Conservation (phyloP, 1,284 basidiomycete species). For the Leccinum subrobustum region DNA sequence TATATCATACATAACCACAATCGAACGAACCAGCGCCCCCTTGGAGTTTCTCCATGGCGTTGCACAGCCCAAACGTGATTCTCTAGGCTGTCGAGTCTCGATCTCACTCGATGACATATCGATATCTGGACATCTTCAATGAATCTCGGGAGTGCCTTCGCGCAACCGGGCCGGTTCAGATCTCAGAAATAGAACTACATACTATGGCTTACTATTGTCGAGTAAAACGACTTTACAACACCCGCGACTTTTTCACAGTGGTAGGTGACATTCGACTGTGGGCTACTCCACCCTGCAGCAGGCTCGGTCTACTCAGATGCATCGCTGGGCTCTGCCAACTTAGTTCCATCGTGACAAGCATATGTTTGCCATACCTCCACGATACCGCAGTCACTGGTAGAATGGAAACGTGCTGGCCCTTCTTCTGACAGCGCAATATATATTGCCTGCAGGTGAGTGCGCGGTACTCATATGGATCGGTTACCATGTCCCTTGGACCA, state of each 20-base stretch:
- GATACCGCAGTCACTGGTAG: not conserved
- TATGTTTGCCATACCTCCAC: not conserved
- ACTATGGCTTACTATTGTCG: not conserved
- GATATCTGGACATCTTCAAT: not conserved
- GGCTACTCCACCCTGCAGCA: not conserved
- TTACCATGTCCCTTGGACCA: slow-evolving; percentile 10
- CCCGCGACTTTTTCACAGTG: not conserved
- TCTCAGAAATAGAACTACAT: not conserved
- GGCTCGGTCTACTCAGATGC: not conserved
- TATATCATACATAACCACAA: not conserved
- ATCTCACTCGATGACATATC: slow-evolving; percentile 5
- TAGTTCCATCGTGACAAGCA: not conserved
- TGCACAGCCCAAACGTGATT: slow-evolving; percentile 1
- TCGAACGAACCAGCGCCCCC: not conserved
- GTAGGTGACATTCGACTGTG: not conserved
- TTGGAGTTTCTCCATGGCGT: not conserved
- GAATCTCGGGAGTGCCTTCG: not conserved
- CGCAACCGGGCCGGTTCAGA: not conserved
- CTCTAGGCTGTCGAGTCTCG: slow-evolving; percentile 2
- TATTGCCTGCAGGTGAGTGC: slow-evolving; percentile 3
- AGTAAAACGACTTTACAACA: not conserved
- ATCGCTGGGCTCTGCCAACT: not conserved
- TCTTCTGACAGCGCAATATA: slow-evolving; percentile 1
- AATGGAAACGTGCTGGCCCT: not conserved
- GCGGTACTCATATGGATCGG: slow-evolving; percentile 10